These are phyloP conservation scores for Lodderomyces jiufengensis DNA, from an alignment of 1,139 yeast species.

Conservation along the genomic window DNA sequence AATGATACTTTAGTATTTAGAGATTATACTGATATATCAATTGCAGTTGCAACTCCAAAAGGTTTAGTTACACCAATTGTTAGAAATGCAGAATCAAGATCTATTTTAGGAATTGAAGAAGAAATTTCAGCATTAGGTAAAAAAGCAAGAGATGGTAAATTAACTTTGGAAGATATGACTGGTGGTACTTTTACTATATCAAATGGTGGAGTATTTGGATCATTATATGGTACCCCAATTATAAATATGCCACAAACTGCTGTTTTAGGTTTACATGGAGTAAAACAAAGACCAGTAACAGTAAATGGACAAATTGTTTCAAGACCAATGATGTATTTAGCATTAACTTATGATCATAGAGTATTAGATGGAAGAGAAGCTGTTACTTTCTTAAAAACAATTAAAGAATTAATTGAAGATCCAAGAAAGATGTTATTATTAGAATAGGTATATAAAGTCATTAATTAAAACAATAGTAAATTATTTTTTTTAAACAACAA, in stretches of 20 bases:
- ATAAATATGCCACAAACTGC: conserved; percentile 98
- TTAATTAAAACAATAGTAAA: too few species aligned
- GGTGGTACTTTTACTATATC: conserved; percentile 99
- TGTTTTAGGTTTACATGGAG: conserved; percentile 95
- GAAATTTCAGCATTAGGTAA: conserved; percentile 79
- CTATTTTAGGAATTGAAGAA: conserved; percentile 84
- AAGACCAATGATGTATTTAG: conserved; percentile 99
- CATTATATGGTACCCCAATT: conserved; percentile 97
- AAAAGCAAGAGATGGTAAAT: conserved; percentile 96
- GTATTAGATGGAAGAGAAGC: conserved; percentile 99
- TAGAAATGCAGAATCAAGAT: conserved; percentile 92
- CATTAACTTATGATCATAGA: conserved; percentile 97
- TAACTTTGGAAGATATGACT: conserved; percentile 97
- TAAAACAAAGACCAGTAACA: conserved; percentile 96
- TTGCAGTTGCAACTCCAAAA: conserved; percentile 99
- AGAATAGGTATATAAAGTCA: conserved; percentile 32
- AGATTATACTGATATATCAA: conserved; percentile 92
- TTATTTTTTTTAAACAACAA: too few species aligned
- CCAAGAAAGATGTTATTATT: conserved; percentile 96
- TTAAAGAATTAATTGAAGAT: conserved; percentile 96
- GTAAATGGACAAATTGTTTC: conserved; percentile 93
- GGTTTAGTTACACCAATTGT: conserved; percentile 98
- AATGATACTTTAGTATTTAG: conserved; percentile 93
- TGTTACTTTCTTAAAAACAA: conserved; percentile 91
- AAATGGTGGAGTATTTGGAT: conserved; percentile 99